Evolutionary conservation across 2,329 filamentous ascomycete species (phyloP).

Genomic region (Paecilomyces fulvus): DNA sequence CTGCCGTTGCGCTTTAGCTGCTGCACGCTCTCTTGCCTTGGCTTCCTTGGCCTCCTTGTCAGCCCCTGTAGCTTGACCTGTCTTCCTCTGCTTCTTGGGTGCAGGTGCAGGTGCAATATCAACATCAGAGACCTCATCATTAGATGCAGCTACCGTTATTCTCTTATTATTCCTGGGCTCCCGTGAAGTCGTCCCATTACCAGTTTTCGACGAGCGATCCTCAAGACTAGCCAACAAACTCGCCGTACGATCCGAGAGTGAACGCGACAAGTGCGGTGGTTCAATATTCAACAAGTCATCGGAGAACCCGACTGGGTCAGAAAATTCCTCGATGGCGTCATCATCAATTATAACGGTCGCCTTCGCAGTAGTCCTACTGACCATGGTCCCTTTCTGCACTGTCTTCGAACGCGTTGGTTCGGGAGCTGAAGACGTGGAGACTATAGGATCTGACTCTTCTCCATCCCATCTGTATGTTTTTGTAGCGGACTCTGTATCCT

Average conservation of each 20-base stretch:
- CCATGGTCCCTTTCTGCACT: neutral
- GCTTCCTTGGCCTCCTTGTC: slow-evolving; percentile 33
- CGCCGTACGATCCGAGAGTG: slow-evolving; percentile 33
- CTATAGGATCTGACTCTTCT: slow-evolving; percentile 32
- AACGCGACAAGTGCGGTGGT: slow-evolving; percentile 4
- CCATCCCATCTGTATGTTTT: slow-evolving; percentile 11
- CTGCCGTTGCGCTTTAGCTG: slow-evolving; percentile 39
- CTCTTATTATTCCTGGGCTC: neutral
- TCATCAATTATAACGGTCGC: slow-evolving; percentile 30
- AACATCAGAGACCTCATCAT: slow-evolving; percentile 14
- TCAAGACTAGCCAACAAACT: slow-evolving; percentile 29
- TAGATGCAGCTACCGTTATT: slow-evolving; percentile 17
- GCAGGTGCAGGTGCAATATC: slow-evolving; percentile 40
- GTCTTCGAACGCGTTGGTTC: slow-evolving; percentile 9
- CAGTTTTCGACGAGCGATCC: slow-evolving; percentile 4
- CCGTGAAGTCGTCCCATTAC: slow-evolving; percentile 3
- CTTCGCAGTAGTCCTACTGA: slow-evolving; percentile 8
- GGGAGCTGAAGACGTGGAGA: slow-evolving; percentile 34
- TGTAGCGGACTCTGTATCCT: neutral
- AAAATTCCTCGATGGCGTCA: slow-evolving; percentile 28
- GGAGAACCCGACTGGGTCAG: slow-evolving; percentile 19
- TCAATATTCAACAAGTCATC: slow-evolving; percentile 14
- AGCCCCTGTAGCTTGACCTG: slow-evolving; percentile 16
- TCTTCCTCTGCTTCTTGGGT: slow-evolving; percentile 36
- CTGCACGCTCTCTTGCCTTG: slow-evolving; percentile 47